These are phyloP conservation scores for Geotrichum bryndzae DNA, from an alignment of 1,139 yeast genomes.

Conservation along the genomic window DNA sequence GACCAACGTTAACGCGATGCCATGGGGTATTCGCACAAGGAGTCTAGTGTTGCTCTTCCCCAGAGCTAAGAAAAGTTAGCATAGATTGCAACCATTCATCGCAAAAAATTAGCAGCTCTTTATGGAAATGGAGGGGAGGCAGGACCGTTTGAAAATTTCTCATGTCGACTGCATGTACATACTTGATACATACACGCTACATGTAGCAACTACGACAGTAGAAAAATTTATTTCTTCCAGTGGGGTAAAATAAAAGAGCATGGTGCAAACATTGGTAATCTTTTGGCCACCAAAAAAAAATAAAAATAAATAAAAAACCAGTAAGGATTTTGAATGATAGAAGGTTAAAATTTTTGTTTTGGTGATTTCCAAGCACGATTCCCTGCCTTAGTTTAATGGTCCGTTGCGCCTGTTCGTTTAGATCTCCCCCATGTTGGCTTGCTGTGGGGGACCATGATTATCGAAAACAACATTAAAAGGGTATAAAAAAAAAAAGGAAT, in stretches of 20 bases:
- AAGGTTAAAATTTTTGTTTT: no score
- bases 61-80: neutral
- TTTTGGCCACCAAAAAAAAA: neutral
- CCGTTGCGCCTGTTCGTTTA: no score
- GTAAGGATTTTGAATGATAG: no score
- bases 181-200: neutral
- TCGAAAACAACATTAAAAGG: no score
- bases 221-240: neutral
- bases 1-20: no score
- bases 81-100: neutral
- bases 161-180: neutral
- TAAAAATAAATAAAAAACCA: no score
- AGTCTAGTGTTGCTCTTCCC: neutral
- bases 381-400: no score
- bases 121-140: neutral
- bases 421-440: no score
- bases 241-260: neutral
- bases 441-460: no score
- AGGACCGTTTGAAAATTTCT: neutral
- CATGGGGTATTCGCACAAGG: neutral
- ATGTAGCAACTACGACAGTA: neutral
- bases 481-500: no score
- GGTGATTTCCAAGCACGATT: no score
- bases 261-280: no score
- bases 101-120: neutral